phyloP scores from a whole-genome alignment of 805 yeast species.

The Metschnikowia baotianmanensis region DNA sequence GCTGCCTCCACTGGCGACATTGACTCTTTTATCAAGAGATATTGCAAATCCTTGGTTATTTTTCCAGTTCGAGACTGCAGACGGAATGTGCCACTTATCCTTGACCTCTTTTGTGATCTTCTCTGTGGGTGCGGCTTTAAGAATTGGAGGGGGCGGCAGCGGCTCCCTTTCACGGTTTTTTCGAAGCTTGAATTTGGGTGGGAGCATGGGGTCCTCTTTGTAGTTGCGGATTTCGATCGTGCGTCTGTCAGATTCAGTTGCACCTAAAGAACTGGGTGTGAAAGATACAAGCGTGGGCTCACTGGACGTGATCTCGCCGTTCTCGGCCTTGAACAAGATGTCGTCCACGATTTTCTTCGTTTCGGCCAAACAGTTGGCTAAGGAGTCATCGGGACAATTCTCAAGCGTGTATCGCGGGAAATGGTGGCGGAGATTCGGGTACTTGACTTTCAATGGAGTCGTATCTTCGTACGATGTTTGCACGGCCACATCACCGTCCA shows the following conservation, averaged over 20 bases:
- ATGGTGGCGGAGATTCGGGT: conserved; percentile 37
- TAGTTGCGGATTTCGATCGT: conserved; percentile 64
- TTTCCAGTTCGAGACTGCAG: conserved; percentile 93
- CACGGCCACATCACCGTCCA: conserved; percentile 16
- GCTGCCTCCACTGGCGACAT: conserved; percentile 44
- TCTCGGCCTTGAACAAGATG: conserved; percentile 45
- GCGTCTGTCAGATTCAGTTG: conserved; percentile 27
- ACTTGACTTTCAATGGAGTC: conserved; percentile 52
- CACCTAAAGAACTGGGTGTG: conserved; percentile 15
- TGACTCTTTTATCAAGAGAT: conserved; percentile 70
- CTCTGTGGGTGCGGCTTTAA: conserved; percentile 50
- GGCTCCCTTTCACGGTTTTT: conserved; percentile 65
- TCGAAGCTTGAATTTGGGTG: conserved; percentile 70
- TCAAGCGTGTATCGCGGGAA: conserved; percentile 40
- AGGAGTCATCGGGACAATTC: conserved; percentile 42
- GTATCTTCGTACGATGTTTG: conserved; percentile 56
- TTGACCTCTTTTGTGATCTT: conserved; percentile 68
- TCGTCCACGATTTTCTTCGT: conserved; percentile 58
- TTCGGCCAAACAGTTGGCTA: conserved; percentile 46
- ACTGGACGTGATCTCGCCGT: conserved; percentile 33
- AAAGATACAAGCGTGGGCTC: conserved; percentile 12
- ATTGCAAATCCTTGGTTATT: conserved; percentile 88
- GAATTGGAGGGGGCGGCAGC: conserved; percentile 63
- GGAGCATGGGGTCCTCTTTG: conserved; percentile 81
- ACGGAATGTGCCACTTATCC: conserved; percentile 82